Percentiles rank a stretch among this genome's conserved stretches.
Conservation (phyloP, 257 asterid species). For the Penstemon newberryi region DNA sequence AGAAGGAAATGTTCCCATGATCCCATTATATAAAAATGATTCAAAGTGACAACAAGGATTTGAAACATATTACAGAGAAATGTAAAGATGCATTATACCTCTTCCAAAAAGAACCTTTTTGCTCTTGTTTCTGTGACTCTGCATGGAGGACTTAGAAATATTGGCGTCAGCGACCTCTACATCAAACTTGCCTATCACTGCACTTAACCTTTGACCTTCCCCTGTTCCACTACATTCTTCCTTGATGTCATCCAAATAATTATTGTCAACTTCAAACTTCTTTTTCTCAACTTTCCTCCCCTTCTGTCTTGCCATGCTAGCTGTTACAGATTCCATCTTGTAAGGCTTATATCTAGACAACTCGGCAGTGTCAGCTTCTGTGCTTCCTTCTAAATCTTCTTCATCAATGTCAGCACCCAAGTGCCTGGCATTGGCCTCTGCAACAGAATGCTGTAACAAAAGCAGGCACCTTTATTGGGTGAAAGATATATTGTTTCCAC, state of each 20-base stretch:
- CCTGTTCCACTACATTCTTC: constrained; percentile 89
- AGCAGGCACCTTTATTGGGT: constrained; percentile 31
- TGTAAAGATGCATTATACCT: constrained; percentile 46
- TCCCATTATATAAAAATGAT: constrained; percentile 5
- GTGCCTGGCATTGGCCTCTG: constrained; percentile 45
- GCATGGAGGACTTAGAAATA: constrained; percentile 43
- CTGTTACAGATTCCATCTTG: constrained; percentile 38
- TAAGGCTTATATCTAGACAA: constrained; percentile 48
- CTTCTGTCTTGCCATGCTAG: constrained; percentile 39
- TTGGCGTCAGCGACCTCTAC: constrained; percentile 41
- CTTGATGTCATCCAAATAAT: constrained; percentile 60
- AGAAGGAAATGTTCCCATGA: constrained; percentile 4
- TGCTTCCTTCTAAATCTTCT: constrained; percentile 78
- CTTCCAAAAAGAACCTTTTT: constrained; percentile 62
- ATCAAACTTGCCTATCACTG: constrained; percentile 40
- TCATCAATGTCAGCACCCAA: constrained; percentile 66
- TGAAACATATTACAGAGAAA: constrained; percentile 18
- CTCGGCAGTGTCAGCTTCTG: constrained; percentile 75
- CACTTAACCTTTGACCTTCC: constrained; percentile 58
- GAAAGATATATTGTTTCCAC: constrained; percentile 17
- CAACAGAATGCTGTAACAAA: constrained; percentile 41
- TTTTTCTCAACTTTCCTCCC: constrained; percentile 41
- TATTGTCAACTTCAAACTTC: constrained; percentile 50
- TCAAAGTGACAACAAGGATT: constrained; percentile 23
- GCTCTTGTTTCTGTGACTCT: constrained; percentile 63